Evolutionary conservation across 495 filamentous ascomycete genomes (phyloP).

Genomic region (Aspergillus egyptiacus): DNA sequence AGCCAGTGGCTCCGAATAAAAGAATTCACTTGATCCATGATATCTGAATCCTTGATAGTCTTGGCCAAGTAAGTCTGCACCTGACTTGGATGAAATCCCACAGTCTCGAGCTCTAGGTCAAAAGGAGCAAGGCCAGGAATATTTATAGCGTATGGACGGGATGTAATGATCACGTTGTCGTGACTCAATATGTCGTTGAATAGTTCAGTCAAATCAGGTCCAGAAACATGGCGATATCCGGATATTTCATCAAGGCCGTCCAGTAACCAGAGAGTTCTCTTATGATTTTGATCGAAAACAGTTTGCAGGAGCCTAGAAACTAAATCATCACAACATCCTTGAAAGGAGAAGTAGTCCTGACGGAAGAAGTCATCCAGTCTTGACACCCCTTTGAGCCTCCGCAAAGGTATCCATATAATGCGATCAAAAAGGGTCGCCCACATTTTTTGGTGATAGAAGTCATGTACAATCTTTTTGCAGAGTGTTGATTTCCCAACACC

Average conservation of each 20-base stretch:
- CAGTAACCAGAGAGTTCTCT: constrained; percentile 6
- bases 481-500: constrained; percentile 44
- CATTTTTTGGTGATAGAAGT: constrained; percentile 11
- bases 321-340: background rate
- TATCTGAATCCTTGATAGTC: constrained; percentile 1
- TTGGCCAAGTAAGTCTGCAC: constrained; percentile 11
- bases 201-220: background rate
- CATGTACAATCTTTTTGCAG: constrained; percentile 40
- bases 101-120: constrained; percentile 18
- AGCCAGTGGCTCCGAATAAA: constrained; percentile 31
- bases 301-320: background rate
- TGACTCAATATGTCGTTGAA: constrained; percentile 1
- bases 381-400: constrained; percentile 1
- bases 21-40: constrained; percentile 24
- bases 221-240: background rate
- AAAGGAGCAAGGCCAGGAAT: background rate
- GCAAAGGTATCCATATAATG: constrained; percentile 9
- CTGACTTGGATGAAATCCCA: constrained; percentile 15
- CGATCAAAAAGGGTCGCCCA: constrained; percentile 19
- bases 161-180: constrained; percentile 13
- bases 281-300: background rate
- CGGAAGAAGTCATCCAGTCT: constrained; percentile 2
- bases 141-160: constrained; percentile 14
- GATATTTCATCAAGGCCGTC: constrained; percentile 7
- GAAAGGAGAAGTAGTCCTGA: background rate